Base-by-base conservation (phyloP, 2,329 filamentous ascomycete species). In the Trichoderma asperellum region DNA sequence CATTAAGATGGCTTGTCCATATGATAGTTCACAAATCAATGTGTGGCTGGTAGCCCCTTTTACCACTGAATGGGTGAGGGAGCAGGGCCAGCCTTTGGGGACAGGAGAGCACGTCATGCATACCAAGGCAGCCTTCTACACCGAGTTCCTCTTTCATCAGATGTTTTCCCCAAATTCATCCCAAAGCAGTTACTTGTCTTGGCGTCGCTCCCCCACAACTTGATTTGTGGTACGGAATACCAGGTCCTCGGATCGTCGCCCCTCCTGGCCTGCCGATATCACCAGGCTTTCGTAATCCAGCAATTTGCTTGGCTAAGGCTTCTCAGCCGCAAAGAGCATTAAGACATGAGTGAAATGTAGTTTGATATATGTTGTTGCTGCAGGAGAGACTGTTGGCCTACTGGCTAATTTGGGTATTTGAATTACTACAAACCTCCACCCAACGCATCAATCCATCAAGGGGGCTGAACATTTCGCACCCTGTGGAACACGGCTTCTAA, bases 11-110 rank as follows among this genome's bases (percentile, higher is more conserved):
- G 29, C 29, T 37, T 8, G 29, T 27, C 27, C 29, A 66, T 27
- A 27, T 66, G 63, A 66, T 49, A 66, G 63, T 58, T 66, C 37
- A 66, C 40, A 66, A 56, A 58, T 24, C 40, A 43, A n/a, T 16
- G n/a, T 16, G n/a, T 18, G 27, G 14, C 47, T n/a, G 37, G 53
- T 52, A 49, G 40, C 53, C 53, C 32, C 52, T 29, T 27, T 24
- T 52, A 55, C 21, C 53, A 58, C 10, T 16, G 7, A 34, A 10
- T 3, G 55, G 40, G 63, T 27, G 63, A 47, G 63, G 40, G 27
- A 53, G 24, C 29, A 32, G 43, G 37, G 27, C 43, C 37, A 37
- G 16, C 55, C 27, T 47, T 66, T 49, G 37, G 34, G 24, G 63
- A 47, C 35, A 2, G 24, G 24, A 58, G 63, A 52, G 63, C 63